Percentiles rank a stretch among this genome's conserved stretches.
Evolutionary conservation across 208 protist genomes (phyloP).

Genomic region (Histomonas meleagridis): DNA sequence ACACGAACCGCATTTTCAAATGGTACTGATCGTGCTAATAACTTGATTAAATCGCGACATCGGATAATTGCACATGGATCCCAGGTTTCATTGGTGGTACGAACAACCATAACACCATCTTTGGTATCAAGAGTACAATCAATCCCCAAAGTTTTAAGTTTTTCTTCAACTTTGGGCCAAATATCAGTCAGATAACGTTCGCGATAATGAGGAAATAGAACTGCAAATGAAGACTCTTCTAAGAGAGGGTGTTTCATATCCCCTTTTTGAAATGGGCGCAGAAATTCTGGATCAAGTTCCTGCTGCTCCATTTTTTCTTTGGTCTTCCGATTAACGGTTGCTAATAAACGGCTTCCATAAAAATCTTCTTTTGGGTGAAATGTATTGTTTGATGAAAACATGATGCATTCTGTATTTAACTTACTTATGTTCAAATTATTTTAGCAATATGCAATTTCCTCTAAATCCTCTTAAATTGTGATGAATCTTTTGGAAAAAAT

Average conservation of each 20-base stretch:
- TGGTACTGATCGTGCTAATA: conserved; percentile 68
- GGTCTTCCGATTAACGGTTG: too few relatives aligned
- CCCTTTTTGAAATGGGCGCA: conserved; percentile 26
- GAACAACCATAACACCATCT: conserved; percentile 88
- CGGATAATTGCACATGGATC: conserved; percentile 96
- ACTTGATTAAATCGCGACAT: conserved; percentile 88
- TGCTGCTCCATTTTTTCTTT: too few relatives aligned
- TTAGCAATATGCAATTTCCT: too few relatives aligned
- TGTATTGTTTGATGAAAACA: too few relatives aligned
- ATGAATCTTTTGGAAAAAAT: too few relatives aligned
- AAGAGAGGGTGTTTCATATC: not conserved
- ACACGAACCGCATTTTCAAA: conserved; percentile 76
- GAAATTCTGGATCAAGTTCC: too few relatives aligned
- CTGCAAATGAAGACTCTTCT: conserved; percentile 24
- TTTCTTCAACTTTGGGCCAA: conserved; percentile 11
- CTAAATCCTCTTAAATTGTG: too few relatives aligned
- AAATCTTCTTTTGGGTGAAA: too few relatives aligned
- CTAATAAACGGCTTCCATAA: too few relatives aligned
- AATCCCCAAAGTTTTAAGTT: conserved; percentile 56
- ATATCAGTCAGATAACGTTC: conserved; percentile 4
- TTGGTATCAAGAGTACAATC: conserved; percentile 78
- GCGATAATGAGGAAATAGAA: conserved; percentile 6
- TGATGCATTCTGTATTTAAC: too few relatives aligned
- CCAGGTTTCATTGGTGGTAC: conserved; percentile 88
- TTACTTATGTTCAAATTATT: too few relatives aligned